Conservation (phyloP, 106 monocot genomes). For the Cymbidium sinense region DNA sequence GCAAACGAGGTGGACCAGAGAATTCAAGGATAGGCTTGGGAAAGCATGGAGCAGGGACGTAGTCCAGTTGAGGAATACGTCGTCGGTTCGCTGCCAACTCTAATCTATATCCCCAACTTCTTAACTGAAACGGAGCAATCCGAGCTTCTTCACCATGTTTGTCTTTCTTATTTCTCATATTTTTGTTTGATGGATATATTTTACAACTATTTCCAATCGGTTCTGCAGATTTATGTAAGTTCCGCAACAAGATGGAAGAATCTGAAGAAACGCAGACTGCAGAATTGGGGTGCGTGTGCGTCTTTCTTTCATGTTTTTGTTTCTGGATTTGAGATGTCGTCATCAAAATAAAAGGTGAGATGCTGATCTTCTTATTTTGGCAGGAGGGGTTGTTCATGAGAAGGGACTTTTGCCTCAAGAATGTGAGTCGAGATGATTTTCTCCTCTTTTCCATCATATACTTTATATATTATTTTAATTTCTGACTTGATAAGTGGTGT, state of each 20-base stretch:
- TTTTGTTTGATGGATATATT: background rate
- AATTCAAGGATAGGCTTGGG: too few relatives aligned
- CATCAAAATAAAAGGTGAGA: background rate
- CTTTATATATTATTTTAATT: background rate
- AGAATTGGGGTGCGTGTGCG: conserved; percentile 76
- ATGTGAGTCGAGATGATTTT: conserved; percentile 39
- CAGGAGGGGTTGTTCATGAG: conserved; percentile 96
- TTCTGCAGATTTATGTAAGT: conserved; percentile 59
- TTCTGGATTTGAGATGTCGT: background rate
- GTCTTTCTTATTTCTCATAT: background rate
- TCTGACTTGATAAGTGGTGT: background rate
- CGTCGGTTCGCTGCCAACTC: conserved; percentile 42
- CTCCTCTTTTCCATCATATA: background rate
- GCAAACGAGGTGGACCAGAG: too few relatives aligned
- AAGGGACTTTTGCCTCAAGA: conserved; percentile 90
- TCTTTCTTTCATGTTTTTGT: conserved; percentile 2
- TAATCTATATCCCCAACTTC: conserved; percentile 74
- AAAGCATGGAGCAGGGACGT: conserved; percentile 1
- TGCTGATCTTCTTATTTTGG: background rate
- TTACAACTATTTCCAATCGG: background rate
- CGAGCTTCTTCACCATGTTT: conserved; percentile 66
- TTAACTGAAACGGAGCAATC: conserved; percentile 52
- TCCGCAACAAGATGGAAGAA: conserved; percentile 77
- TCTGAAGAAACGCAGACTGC: conserved; percentile 83
- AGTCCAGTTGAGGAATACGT: conserved; percentile 23